Percentiles rank a stretch among this genome's conserved stretches.
Conservation (phyloP, 2,329 filamentous ascomycete species). For the Phialophora tarda region DNA sequence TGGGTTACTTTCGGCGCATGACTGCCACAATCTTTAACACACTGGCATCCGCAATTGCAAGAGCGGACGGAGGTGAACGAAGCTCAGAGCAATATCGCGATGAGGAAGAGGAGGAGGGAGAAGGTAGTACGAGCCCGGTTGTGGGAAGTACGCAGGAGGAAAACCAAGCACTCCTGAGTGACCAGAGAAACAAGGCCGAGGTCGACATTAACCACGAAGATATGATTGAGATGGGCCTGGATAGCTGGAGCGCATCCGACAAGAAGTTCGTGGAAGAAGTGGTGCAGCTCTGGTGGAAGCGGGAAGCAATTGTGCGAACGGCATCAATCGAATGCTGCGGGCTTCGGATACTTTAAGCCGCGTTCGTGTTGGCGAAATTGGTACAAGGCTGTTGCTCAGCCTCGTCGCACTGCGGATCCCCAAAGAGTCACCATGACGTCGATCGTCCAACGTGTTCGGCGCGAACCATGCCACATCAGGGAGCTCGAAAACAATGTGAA, state of each 20-base stretch:
- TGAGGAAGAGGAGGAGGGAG: conserved; percentile 34
- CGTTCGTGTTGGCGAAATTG: neutral
- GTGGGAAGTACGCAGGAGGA: conserved; percentile 35
- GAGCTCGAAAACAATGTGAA: neutral
- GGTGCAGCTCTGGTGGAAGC: conserved; percentile 54
- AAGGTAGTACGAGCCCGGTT: conserved; percentile 16
- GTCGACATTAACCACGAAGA: conserved; percentile 52
- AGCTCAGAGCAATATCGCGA: conserved; percentile 34
- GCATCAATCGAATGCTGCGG: conserved; percentile 56
- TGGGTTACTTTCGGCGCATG: conserved; percentile 57
- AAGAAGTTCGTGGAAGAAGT: conserved; percentile 54
- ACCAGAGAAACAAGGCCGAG: conserved; percentile 37
- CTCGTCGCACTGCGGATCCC: neutral
- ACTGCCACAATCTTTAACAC: conserved; percentile 55
- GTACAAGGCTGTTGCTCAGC: neutral
- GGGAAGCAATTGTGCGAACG: conserved; percentile 51
- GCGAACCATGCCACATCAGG: conserved; percentile 2
- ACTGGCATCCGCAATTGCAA: conserved; percentile 49
- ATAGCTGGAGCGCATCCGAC: conserved; percentile 56
- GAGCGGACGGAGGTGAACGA: conserved; percentile 44
- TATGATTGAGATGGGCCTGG: conserved; percentile 56
- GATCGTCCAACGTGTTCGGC: neutral
- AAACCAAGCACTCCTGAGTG: conserved; percentile 36
- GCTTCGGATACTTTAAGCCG: conserved; percentile 49
- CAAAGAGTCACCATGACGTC: conserved; percentile 10